phyloP scores from a whole-genome alignment of 1,284 basidiomycete species.

The Heterobasidion occidentale region DNA sequence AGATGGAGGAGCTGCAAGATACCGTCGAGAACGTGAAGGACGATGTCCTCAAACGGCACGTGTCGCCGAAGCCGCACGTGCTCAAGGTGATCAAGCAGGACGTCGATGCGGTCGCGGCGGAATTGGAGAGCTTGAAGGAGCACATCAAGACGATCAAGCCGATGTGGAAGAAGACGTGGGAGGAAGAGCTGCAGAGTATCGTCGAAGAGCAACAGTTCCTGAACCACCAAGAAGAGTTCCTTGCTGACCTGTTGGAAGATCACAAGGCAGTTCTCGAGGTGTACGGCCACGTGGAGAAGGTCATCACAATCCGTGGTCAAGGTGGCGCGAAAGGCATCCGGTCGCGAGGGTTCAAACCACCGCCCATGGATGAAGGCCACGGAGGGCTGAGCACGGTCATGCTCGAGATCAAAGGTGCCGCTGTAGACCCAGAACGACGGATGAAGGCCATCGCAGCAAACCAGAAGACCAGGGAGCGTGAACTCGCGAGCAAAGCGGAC shows the following conservation, averaged over 20 bases:
- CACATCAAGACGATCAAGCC: slow-evolving; percentile 90
- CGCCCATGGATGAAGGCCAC: slow-evolving; percentile 56
- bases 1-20: slow-evolving; percentile 92
- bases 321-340: slow-evolving; percentile 29
- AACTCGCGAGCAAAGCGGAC: slow-evolving; percentile 60
- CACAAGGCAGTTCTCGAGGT: slow-evolving; percentile 83
- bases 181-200: slow-evolving; percentile 91
- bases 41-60: slow-evolving; percentile 86
- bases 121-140: slow-evolving; percentile 74
- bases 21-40: slow-evolving; percentile 86
- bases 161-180: slow-evolving; percentile 99
- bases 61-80: slow-evolving; percentile 74
- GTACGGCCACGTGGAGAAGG: slow-evolving; percentile 81
- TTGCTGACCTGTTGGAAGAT: slow-evolving; percentile 86
- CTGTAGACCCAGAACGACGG: slow-evolving; percentile 75
- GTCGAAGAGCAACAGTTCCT: slow-evolving; percentile 97
- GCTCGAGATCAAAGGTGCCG: slow-evolving; percentile 79
- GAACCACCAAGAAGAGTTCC: slow-evolving; percentile 85
- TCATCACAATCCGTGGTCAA: slow-evolving; percentile 67
- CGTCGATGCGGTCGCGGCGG: slow-evolving; percentile 59
- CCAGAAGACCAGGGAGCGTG: slow-evolving; percentile 71
- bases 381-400: slow-evolving; percentile 68
- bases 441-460: slow-evolving; percentile 88
- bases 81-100: slow-evolving; percentile 74
- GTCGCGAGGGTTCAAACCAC: slow-evolving; percentile 41